Conservation (phyloP, 192 early-diverging fungal genomes). For the Fimicolochytrium jonesii region DNA sequence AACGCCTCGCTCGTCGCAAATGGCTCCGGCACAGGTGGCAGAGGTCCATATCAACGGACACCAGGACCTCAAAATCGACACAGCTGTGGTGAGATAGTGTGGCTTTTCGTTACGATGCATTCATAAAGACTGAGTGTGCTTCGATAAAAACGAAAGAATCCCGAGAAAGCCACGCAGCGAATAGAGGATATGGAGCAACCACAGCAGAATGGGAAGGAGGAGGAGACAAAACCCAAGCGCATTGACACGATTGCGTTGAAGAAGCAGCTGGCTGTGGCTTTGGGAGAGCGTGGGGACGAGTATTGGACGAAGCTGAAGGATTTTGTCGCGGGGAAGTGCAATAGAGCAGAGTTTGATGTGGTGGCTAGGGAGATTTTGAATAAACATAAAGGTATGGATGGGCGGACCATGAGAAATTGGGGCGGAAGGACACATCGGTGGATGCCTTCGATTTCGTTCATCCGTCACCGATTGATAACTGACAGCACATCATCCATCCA, state of each 20-base stretch:
- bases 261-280: slow-evolving; percentile 32
- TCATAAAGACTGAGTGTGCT: too few species aligned
- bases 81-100: too few species aligned
- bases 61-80: too few species aligned
- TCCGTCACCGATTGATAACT: background rate
- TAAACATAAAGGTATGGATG: slow-evolving; percentile 21
- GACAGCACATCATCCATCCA: background rate
- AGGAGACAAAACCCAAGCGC: slow-evolving; percentile 3
- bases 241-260: slow-evolving; percentile 40
- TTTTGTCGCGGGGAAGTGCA: slow-evolving; percentile 27
- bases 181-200: too few species aligned
- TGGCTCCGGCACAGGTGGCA: too few species aligned
- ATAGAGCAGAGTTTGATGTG: slow-evolving; percentile 19
- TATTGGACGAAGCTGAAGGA: slow-evolving; percentile 41
- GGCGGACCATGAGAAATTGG: too few species aligned
- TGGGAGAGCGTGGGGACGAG: slow-evolving; percentile 31
- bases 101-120: too few species aligned
- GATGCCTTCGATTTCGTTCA: background rate
- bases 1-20: too few species aligned
- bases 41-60: too few species aligned
- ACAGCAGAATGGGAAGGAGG: background rate
- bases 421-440: too few species aligned
- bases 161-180: too few species aligned
- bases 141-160: too few species aligned
- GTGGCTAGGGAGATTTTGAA: slow-evolving; percentile 9